These are phyloP conservation scores for Coemansia sp. DNA, from an alignment of 192 early-diverging fungal genomes.

Conservation along the genomic window DNA sequence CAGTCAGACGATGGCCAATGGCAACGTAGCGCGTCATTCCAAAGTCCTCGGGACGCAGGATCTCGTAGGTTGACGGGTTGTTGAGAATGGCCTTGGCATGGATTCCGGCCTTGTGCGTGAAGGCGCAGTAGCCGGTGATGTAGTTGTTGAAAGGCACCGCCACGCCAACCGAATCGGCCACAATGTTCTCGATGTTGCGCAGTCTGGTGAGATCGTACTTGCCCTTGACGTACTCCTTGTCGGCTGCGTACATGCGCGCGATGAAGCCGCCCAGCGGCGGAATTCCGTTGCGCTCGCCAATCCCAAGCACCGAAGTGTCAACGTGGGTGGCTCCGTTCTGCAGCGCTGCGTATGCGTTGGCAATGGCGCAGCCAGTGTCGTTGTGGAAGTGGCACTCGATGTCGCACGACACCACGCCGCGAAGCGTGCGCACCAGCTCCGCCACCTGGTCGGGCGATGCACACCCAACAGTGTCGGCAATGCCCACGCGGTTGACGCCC, in stretches of 20 bases:
- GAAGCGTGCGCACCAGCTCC: constrained; percentile 93
- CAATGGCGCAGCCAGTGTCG: constrained; percentile 99
- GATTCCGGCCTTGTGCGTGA: constrained; percentile 99
- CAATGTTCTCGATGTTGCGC: constrained; percentile 94
- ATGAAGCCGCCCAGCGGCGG: constrained; percentile 92
- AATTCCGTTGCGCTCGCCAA: constrained; percentile 99
- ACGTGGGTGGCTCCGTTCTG: constrained; percentile 98
- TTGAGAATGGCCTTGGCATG: constrained; percentile 99
- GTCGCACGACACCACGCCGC: constrained; percentile 94
- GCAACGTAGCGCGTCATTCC: constrained; percentile 97
- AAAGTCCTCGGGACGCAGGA: constrained; percentile 97
- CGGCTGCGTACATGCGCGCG: constrained; percentile 93
- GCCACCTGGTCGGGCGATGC: constrained; percentile 98
- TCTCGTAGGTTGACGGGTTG: constrained; percentile 98
- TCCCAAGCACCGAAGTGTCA: constrained; percentile 96
- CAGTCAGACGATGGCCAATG: constrained; percentile 95
- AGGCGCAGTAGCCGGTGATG: constrained; percentile 98
- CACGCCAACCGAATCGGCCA: constrained; percentile 92
- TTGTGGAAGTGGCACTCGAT: constrained; percentile 99
- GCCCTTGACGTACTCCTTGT: constrained; percentile 85
- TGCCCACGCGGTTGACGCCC: constrained; percentile 97
- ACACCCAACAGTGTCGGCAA: constrained; percentile 98
- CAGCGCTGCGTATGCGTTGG: constrained; percentile 94
- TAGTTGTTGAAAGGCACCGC: constrained; percentile 99
- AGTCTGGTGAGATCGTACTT: constrained; percentile 95